Percentiles rank a stretch among this genome's conserved stretches.
Conservation (phyloP, 345 rosid genomes). For the Euphorbia peplus region DNA sequence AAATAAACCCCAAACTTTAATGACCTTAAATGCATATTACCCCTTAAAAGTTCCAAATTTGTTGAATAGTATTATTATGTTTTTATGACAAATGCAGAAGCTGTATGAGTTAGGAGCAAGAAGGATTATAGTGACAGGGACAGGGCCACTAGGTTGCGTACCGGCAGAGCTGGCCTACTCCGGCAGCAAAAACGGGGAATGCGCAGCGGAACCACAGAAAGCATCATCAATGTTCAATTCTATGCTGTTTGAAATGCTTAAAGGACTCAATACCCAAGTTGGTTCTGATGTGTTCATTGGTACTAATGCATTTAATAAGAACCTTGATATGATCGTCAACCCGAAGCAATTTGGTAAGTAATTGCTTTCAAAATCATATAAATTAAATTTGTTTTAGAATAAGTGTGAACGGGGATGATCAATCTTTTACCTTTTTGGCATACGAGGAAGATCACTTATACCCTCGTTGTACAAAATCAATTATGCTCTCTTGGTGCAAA, state of each 20-base stretch:
- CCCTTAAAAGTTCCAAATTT: background rate
- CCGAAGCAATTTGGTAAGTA: conserved; percentile 5
- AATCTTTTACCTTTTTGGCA: no score
- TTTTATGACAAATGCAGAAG: conserved; percentile 5
- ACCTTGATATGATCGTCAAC: background rate
- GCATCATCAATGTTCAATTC: conserved; percentile 10
- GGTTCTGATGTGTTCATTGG: conserved; percentile 6
- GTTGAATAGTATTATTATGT: background rate
- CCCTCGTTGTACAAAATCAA: no score
- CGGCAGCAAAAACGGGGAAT: conserved; percentile 3
- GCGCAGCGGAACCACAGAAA: conserved; percentile 4
- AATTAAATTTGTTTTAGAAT: no score
- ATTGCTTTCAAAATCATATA: background rate
- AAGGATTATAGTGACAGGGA: conserved; percentile 15
- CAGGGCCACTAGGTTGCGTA: conserved; percentile 16
- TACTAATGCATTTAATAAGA: conserved; percentile 9
- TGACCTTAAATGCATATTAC: no score
- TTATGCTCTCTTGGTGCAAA: no score
- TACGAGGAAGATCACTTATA: no score
- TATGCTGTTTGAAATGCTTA: conserved; percentile 6
- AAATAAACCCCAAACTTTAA: no score
- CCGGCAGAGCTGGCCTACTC: conserved; percentile 8
- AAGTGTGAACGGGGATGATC: no score
- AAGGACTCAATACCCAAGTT: background rate
- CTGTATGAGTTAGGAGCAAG: conserved; percentile 18